phyloP scores from a whole-genome alignment of 129 eudicot species.

The Artemisia argyi region DNA sequence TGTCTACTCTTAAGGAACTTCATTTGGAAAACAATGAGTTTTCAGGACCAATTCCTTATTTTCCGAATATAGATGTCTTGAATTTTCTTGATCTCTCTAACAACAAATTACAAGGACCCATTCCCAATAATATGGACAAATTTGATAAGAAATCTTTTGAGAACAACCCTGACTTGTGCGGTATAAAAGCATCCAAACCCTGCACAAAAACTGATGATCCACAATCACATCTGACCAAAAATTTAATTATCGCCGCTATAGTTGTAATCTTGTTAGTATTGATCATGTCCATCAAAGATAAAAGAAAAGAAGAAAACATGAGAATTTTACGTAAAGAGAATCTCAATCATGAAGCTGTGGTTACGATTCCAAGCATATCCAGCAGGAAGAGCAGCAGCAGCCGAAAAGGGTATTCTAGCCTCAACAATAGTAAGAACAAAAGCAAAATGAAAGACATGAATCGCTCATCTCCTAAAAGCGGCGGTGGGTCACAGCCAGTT shows the following conservation, averaged over 20 bases:
- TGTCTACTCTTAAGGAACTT: constrained; percentile 32
- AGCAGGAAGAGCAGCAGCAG: constrained; percentile 20
- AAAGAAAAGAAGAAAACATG: constrained; percentile 34
- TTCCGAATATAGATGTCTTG: constrained; percentile 32
- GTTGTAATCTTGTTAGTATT: constrained; percentile 41
- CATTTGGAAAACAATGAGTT: constrained; percentile 46
- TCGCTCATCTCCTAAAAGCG: constrained; percentile 24
- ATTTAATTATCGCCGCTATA: constrained; percentile 38
- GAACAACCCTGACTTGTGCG: constrained; percentile 51
- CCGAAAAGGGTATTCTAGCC: constrained; percentile 6
- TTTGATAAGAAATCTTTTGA: constrained; percentile 40
- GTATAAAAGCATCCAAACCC: constrained; percentile 27
- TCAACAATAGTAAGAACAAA: constrained; percentile 18
- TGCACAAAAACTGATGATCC: constrained; percentile 24
- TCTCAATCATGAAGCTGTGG: constrained; percentile 47
- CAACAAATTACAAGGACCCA: constrained; percentile 54
- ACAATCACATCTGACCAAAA: neutral
- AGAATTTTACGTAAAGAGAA: constrained; percentile 35
- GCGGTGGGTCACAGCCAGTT: constrained; percentile 17
- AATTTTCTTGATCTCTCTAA: constrained; percentile 35
- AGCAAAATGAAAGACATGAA: neutral
- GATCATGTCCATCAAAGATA: constrained; percentile 35
- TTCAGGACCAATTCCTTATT: constrained; percentile 46
- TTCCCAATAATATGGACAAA: constrained; percentile 45
- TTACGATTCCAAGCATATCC: constrained; percentile 40